Evolutionary conservation across 1,284 basidiomycete genomes (phyloP), one percentile per base, ranked within the genome.

Genomic region (Cryptococcus sp.): DNA sequence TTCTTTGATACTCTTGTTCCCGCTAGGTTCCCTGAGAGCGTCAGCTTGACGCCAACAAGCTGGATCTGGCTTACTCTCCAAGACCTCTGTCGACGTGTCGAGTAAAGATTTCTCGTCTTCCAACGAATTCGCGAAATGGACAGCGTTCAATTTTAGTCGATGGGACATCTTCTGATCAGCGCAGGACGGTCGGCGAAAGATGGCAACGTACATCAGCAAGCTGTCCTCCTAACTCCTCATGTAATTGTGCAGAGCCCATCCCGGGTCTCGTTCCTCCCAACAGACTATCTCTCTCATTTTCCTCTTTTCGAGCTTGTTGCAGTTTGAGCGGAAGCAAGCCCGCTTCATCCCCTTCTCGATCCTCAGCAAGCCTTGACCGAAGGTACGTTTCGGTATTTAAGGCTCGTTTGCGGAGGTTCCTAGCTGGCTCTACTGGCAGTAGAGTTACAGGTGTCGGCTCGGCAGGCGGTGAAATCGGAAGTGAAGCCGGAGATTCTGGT

Each of bases 191-290:
- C 2, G 36, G 1, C 3, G 9, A 19, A 21, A 37, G 31, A n/a
- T 5, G 7, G 4, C 2, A 7, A 63, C 74, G 54, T 45, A 75
- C 75, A 50, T 73, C 70, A 0, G 70, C 73, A 11, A 77, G 58
- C 50, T 76, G 73, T 7, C 72, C 73, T 1, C 74, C 72, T 2
- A 77, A 55, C 55, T 77, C 75, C 47, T 77, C 75, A 47, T 76
- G 75, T 28, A 76, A 45, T 49, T 69, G 67, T 11, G 66, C 59
- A 4, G 67, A 60, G 14, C 71, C 73, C 36, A 70, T 55, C 23
- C 55, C 60, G 2, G 31, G 40, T 21, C 53, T 32, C 28, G 57
- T 51, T 48, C 54, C 50, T 46, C 49, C 57, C 19, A 69, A 45
- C 25, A 70, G 46, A 39, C 57, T 53, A 25, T 66, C 62, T 24